These are phyloP conservation scores for Chaetoscypha palmicola DNA, from an alignment of 2,329 filamentous ascomycete genomes.

Conservation along the genomic window DNA sequence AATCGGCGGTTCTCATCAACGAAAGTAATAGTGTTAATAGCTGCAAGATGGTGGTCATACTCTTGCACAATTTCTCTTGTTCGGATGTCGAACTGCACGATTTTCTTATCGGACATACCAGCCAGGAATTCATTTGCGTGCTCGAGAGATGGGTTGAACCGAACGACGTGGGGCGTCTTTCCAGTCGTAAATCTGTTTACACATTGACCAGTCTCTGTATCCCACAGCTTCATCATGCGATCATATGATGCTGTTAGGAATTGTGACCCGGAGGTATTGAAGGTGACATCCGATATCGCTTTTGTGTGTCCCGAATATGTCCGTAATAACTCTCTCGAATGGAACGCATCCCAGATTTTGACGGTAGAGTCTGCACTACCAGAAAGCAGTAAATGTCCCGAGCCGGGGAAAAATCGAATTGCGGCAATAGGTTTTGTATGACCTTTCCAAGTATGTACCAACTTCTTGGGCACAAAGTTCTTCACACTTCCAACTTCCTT, in stretches of 20 bases:
- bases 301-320: constrained; percentile 91
- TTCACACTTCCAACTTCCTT: constrained; percentile 75
- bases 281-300: constrained; percentile 81
- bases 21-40: constrained; percentile 95
- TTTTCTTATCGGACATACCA: constrained; percentile 98
- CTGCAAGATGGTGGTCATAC: constrained; percentile 97
- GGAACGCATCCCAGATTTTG: constrained; percentile 93
- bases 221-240: constrained; percentile 95
- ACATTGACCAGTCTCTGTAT: constrained; percentile 89
- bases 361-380: constrained; percentile 86
- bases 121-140: constrained; percentile 85
- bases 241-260: constrained; percentile 93
- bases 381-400: constrained; percentile 82
- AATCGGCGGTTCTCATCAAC: constrained; percentile 91
- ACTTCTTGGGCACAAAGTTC: constrained; percentile 92
- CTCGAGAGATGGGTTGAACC: constrained; percentile 78
- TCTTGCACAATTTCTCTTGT: constrained; percentile 80
- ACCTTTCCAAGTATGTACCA: constrained; percentile 82
- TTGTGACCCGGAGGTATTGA: constrained; percentile 72
- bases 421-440: constrained; percentile 81
- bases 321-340: constrained; percentile 78
- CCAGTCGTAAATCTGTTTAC: constrained; percentile 84
- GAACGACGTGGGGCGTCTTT: constrained; percentile 89
- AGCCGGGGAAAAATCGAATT: constrained; percentile 80
- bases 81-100: constrained; percentile 90